Evolutionary conservation across 257 asterid species (phyloP), one percentile per base, ranked within the genome.

Genomic region (Apocynum venetum): DNA sequence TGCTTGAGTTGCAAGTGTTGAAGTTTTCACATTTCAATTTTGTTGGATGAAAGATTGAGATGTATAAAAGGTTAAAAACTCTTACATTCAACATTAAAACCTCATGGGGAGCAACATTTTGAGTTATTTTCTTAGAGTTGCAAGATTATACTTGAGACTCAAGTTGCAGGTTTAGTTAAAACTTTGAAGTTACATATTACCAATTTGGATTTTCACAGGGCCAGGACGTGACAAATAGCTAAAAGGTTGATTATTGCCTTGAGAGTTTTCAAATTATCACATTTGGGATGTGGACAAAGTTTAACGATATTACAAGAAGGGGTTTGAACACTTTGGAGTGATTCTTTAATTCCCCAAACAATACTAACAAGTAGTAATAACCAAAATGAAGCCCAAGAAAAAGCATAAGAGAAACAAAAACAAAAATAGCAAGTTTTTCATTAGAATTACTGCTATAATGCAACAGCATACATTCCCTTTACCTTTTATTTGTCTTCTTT

Each of bases 401-500:
- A 77, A 53, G 20, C 56, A 6, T 77, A 69, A 35, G 19, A 19
- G 25, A 38, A 40, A 73, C 57, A 40, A 36, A 71, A 76, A 68
- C 63, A 7, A 64, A 41, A 17, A 56, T 13, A 55, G 76, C 31
- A 81, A 43, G 3, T 56, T 20, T 31, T 12, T 15, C 48, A 8
- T 61, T 17, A 70, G 60, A 13, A 78, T 46, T 75, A 57, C 75
- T 78, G 75, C 44, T 38, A 19, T 49, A 31, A n/a, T 35, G 53
- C 76, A 65, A 72, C 35, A 69, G 71, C 41, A 51, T 35, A 72
- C 82, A 74, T 56, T 75, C 78, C 79, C 82, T 74, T 82, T 76
- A 78, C 75, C 85, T 82, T 84, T 55, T 80, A 80, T 70, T 76
- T 76, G 57, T 64, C 79, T 79, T 80, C 78, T 77, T 84, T 85